These are phyloP conservation scores for Amanita muscaria DNA, from an alignment of 768 basidiomycete genomes.

Conservation along the genomic window DNA sequence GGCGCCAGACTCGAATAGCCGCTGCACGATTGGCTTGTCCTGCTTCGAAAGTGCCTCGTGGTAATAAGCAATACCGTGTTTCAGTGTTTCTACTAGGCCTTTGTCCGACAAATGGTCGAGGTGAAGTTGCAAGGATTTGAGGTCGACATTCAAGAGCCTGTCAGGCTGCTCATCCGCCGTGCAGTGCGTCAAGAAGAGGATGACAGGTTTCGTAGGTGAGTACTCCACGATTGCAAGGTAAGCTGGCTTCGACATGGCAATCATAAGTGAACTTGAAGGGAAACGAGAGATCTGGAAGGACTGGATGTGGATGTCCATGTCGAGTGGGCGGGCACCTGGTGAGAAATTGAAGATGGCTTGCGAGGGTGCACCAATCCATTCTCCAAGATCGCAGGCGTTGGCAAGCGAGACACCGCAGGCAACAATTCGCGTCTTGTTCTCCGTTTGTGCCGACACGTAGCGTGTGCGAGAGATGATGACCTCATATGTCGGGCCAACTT, in stretches of 20 bases:
- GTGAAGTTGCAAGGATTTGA: conserved; percentile 77
- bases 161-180: conserved; percentile 77
- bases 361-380: conserved; percentile 93
- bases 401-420: conserved; percentile 93
- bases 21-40: conserved; percentile 90
- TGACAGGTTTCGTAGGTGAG: conserved; percentile 76
- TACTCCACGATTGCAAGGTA: conserved; percentile 90
- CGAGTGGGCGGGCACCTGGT: conserved; percentile 78
- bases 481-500: conserved; percentile 97
- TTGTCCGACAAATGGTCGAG: conserved; percentile 77
- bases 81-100: conserved; percentile 68
- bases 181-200: conserved; percentile 85
- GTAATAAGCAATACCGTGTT: conserved; percentile 90
- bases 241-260: conserved; percentile 97
- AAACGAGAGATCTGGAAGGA: conserved; percentile 96
- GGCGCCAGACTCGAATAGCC: conserved; percentile 87
- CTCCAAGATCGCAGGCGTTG: conserved; percentile 90
- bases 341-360: conserved; percentile 85
- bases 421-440: conserved; percentile 87
- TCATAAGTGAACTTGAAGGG: conserved; percentile 97
- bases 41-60: conserved; percentile 90
- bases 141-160: conserved; percentile 84
- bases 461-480: conserved; percentile 94
- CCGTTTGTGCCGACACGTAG: conserved; percentile 90
- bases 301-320: conserved; percentile 96